phyloP scores from a whole-genome alignment of 192 early-diverging fungal genomes.

The Coemansia sp. region DNA sequence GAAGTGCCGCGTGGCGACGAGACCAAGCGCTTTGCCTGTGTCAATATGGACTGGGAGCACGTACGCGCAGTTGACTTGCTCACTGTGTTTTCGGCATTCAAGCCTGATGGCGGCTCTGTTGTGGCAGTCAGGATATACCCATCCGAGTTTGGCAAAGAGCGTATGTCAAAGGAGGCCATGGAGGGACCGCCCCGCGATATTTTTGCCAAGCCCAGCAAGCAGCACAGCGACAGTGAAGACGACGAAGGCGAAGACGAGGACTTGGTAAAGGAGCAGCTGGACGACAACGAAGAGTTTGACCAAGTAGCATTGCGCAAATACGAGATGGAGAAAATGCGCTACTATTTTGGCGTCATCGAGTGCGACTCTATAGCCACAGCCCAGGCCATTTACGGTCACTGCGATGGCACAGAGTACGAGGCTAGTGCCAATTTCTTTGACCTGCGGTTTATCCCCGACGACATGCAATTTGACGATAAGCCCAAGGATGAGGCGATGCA shows the following conservation, averaged over 20 bases:
- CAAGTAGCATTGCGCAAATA: slow-evolving; percentile 83
- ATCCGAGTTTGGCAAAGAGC: slow-evolving; percentile 74
- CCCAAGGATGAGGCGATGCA: slow-evolving; percentile 65
- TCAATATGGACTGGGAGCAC: slow-evolving; percentile 97
- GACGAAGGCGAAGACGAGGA: slow-evolving; percentile 30
- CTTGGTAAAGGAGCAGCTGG: slow-evolving; percentile 49
- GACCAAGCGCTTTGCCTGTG: slow-evolving; percentile 79
- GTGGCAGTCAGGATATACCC: slow-evolving; percentile 83
- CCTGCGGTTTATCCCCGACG: slow-evolving; percentile 91
- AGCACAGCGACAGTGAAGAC: slow-evolving; percentile 33
- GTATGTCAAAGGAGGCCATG: slow-evolving; percentile 53
- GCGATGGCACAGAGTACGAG: slow-evolving; percentile 95
- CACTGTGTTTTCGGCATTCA: slow-evolving; percentile 85
- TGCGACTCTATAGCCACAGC: slow-evolving; percentile 88
- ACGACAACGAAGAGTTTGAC: slow-evolving; percentile 82
- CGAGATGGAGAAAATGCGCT: slow-evolving; percentile 86
- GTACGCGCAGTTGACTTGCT: slow-evolving; percentile 85
- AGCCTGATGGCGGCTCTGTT: slow-evolving; percentile 72
- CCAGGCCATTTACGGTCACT: slow-evolving; percentile 73
- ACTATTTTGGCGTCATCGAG: slow-evolving; percentile 96
- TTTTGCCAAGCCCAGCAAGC: slow-evolving; percentile 36
- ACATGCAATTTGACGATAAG: slow-evolving; percentile 81
- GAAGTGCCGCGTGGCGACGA: slow-evolving; percentile 63
- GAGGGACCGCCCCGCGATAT: slow-evolving; percentile 55
- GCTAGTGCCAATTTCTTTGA: slow-evolving; percentile 91